Evolutionary conservation across 345 rosid genomes (phyloP).

Genomic region (Pugionium dolabratum): DNA sequence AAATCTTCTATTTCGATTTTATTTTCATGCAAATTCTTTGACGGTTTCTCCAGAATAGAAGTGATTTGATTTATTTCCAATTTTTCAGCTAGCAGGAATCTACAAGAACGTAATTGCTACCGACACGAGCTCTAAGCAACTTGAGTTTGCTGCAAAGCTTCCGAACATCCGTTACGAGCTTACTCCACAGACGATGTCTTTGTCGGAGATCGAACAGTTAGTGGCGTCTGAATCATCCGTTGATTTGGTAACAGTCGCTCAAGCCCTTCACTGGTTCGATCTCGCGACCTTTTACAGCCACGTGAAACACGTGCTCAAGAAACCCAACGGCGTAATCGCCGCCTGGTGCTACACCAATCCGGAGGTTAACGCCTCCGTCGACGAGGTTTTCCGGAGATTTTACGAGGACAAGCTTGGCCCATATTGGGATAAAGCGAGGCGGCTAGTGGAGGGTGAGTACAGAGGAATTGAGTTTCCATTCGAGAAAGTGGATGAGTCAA

Average conservation of each 20-base stretch:
- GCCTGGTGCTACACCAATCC: slow-evolving; percentile 88
- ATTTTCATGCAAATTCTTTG: neutral
- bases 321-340: slow-evolving; percentile 72
- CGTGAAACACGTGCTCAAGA: slow-evolving; percentile 66
- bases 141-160: slow-evolving; percentile 59
- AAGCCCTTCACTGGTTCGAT: slow-evolving; percentile 83
- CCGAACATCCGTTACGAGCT: slow-evolving; percentile 59
- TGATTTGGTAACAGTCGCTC: slow-evolving; percentile 71
- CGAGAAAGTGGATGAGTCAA: slow-evolving; percentile 55
- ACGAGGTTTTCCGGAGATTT: slow-evolving; percentile 52
- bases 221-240: slow-evolving; percentile 51
- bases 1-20: neutral
- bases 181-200: slow-evolving; percentile 58
- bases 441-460: slow-evolving; percentile 63
- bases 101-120: slow-evolving; percentile 73
- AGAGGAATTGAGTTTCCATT: slow-evolving; percentile 63
- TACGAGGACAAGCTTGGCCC: slow-evolving; percentile 46
- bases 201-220: slow-evolving; percentile 43
- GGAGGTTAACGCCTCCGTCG: slow-evolving; percentile 51
- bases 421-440: slow-evolving; percentile 61
- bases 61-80: neutral
- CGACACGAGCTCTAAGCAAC: slow-evolving; percentile 76
- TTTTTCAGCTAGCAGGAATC: slow-evolving; percentile 60
- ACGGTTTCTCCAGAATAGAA: neutral
- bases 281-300: slow-evolving; percentile 56